phyloP scores from a whole-genome alignment of 208 protist species.

The Acanthamoeba healyi region DNA sequence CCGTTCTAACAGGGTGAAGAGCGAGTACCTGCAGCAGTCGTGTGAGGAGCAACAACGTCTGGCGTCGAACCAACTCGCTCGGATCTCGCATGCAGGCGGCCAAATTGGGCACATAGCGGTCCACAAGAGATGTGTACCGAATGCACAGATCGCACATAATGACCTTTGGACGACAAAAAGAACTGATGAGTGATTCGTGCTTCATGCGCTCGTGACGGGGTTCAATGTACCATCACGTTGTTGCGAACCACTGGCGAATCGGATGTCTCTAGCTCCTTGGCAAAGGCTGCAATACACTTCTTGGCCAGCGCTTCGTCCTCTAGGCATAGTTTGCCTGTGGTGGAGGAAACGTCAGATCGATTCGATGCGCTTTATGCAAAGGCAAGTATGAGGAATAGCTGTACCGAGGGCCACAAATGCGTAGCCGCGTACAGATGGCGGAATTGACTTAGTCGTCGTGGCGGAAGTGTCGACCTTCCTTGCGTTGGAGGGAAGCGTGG shows the following conservation, averaged over 20 bases:
- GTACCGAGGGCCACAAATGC: conserved; percentile 85
- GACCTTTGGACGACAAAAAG: conserved; percentile 75
- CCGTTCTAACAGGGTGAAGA: too few species aligned
- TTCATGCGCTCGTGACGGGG: too few species aligned
- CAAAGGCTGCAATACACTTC: conserved; percentile 84
- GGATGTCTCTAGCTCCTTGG: conserved; percentile 83
- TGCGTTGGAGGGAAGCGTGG: neutral
- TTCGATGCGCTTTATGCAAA: too few species aligned
- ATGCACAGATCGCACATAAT: conserved; percentile 89
- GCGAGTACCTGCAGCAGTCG: conserved; percentile 74
- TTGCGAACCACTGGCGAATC: conserved; percentile 81
- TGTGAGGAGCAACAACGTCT: conserved; percentile 84
- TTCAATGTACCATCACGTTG: conserved; percentile 72
- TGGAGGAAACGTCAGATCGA: neutral
- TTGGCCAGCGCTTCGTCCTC: conserved; percentile 84
- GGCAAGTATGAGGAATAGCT: neutral
- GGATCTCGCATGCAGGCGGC: conserved; percentile 82
- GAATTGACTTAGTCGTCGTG: conserved; percentile 1
- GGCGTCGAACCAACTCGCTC: conserved; percentile 85
- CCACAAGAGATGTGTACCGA: conserved; percentile 81
- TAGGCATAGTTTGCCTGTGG: conserved; percentile 84
- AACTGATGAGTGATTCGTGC: too few species aligned
- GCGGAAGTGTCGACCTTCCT: neutral
- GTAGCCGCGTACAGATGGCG: conserved; percentile 79
- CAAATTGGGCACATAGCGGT: conserved; percentile 84